Conservation (phyloP, 495 filamentous ascomycete species). For the Bryoglossum gracile region DNA sequence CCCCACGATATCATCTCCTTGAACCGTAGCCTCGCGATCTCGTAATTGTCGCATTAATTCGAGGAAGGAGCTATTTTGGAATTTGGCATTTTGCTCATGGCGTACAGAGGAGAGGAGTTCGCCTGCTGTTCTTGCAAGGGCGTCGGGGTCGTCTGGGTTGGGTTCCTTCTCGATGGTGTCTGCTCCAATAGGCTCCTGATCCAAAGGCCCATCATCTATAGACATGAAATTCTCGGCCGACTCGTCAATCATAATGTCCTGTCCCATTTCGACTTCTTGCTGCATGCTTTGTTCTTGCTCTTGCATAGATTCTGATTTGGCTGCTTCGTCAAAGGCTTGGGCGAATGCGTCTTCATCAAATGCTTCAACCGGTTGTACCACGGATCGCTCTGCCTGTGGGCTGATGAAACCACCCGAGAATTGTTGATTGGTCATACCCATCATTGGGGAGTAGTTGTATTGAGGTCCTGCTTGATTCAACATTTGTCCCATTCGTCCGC, state of each 20-base stretch:
- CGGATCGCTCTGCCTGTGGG: conserved; percentile 5
- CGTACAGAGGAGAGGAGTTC: conserved; percentile 62
- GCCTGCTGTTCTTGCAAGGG: conserved; percentile 63
- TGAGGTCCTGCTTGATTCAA: neutral
- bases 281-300: neutral
- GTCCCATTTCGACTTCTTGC: neutral
- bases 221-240: conserved; percentile 10
- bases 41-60: conserved; percentile 51
- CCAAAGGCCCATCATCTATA: conserved; percentile 3
- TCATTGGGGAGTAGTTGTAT: conserved; percentile 8
- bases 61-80: conserved; percentile 71
- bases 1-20: conserved; percentile 23
- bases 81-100: conserved; percentile 62
- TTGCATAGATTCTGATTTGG: conserved; percentile 14
- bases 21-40: conserved; percentile 19
- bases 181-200: conserved; percentile 43
- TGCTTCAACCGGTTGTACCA: conserved; percentile 17
- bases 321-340: conserved; percentile 29
- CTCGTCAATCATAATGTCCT: conserved; percentile 15
- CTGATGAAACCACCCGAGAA: conserved; percentile 5
- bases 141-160: conserved; percentile 47
- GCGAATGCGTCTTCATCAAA: conserved; percentile 36
- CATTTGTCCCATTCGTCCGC: conserved; percentile 15
- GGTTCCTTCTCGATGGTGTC: conserved; percentile 30
- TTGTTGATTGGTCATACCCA: conserved; percentile 11